Evolutionary conservation across 352 stramenopile species (phyloP).

Genomic region (Phytophthora parvispora): DNA sequence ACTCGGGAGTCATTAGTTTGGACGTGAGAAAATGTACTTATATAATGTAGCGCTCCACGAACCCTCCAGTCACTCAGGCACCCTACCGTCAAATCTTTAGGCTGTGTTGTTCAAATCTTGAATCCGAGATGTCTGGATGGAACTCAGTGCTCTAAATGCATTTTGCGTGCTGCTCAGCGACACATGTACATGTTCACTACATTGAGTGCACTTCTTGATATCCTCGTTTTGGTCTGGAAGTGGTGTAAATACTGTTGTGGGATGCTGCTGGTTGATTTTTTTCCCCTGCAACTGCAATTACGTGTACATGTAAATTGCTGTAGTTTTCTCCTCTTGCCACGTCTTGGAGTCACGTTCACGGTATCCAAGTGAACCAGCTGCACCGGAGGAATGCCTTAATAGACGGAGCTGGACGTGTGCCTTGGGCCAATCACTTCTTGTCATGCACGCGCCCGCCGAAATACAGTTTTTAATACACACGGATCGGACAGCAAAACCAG

Average conservation of each 20-base stretch:
- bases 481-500: slow-evolving; percentile 27
- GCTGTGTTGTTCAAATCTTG: slow-evolving; percentile 17
- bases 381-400: slow-evolving; percentile 23
- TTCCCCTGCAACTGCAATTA: no score
- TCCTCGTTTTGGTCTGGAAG: no score
- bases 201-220: no score
- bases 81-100: slow-evolving; percentile 4
- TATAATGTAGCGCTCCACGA: not conserved
- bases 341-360: not conserved
- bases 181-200: no score
- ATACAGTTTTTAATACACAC: slow-evolving; percentile 23
- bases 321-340: not conserved
- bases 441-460: slow-evolving; percentile 13
- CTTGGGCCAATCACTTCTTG: slow-evolving; percentile 23
- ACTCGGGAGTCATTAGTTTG: no score
- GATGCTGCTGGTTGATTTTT: no score
- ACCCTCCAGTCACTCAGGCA: not conserved
- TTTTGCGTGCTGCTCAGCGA: slow-evolving; percentile 6
- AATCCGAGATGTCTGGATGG: slow-evolving; percentile 1
- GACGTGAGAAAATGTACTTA: no score
- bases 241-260: no score
- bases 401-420: slow-evolving; percentile 28
- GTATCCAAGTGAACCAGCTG: slow-evolving; percentile 9
- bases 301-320: no score
- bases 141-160: slow-evolving; percentile 2